Evolutionary conservation across 495 filamentous ascomycete genomes (phyloP).

Genomic region (Aspergillus sclerotioniger): DNA sequence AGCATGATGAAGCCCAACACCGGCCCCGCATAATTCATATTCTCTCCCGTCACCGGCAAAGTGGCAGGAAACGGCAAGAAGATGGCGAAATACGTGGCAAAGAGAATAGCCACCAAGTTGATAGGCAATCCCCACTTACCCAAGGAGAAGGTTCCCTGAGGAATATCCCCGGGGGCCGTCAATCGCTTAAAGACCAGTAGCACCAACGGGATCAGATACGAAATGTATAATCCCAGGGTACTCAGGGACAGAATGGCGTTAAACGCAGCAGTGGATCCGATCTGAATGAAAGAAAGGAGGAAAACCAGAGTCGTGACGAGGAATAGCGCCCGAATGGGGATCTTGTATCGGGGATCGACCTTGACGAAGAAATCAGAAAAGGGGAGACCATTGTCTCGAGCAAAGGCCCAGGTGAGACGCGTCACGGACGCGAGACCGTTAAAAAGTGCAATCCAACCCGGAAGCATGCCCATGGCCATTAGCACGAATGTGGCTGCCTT

Average conservation of each 20-base stretch:
- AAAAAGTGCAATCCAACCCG: slow-evolving; percentile 46
- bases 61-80: slow-evolving; percentile 46
- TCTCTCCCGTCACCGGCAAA: slow-evolving; percentile 37
- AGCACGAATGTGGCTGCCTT: slow-evolving; percentile 44
- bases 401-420: slow-evolving; percentile 59
- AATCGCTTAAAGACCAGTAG: slow-evolving; percentile 36
- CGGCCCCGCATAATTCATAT: slow-evolving; percentile 47
- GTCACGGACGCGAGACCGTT: slow-evolving; percentile 52
- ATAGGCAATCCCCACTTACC: slow-evolving; percentile 36
- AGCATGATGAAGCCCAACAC: slow-evolving; percentile 40
- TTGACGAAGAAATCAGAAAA: slow-evolving; percentile 49
- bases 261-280: slow-evolving; percentile 47
- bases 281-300: slow-evolving; percentile 51
- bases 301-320: slow-evolving; percentile 33
- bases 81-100: slow-evolving; percentile 39
- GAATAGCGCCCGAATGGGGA: slow-evolving; percentile 49
- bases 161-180: slow-evolving; percentile 24
- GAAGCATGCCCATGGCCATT: slow-evolving; percentile 36
- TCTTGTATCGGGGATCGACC: slow-evolving; percentile 39
- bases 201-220: slow-evolving; percentile 49
- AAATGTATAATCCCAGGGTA: slow-evolving; percentile 47
- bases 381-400: slow-evolving; percentile 58
- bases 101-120: slow-evolving; percentile 44
- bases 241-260: slow-evolving; percentile 50
- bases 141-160: slow-evolving; percentile 29